phyloP scores from a whole-genome alignment of 352 stramenopile species.

The Pythium phragmitis region DNA sequence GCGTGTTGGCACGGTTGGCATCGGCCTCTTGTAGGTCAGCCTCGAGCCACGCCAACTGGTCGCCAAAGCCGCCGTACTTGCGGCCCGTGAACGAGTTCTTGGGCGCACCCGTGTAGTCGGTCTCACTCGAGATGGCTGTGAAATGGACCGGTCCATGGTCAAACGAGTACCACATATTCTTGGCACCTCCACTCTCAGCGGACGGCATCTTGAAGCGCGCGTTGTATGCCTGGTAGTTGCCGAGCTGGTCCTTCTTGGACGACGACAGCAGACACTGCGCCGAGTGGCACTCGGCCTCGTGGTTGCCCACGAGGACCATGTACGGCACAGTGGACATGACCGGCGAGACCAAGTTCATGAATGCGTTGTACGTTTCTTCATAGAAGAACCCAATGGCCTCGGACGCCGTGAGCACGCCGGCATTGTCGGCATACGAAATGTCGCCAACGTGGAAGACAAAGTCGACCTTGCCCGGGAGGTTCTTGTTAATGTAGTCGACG shows the following conservation, averaged over 20 bases:
- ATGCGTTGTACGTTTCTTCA: slow-evolving; percentile 86
- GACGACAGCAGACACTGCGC: slow-evolving; percentile 48
- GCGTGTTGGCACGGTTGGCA: slow-evolving; percentile 40
- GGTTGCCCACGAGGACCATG: slow-evolving; percentile 85
- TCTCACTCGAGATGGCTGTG: slow-evolving; percentile 83
- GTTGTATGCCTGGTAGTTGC: slow-evolving; percentile 87
- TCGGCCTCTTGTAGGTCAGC: slow-evolving; percentile 46
- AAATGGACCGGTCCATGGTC: slow-evolving; percentile 84
- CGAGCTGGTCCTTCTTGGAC: slow-evolving; percentile 49
- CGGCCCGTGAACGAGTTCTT: slow-evolving; percentile 28
- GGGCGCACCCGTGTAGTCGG: slow-evolving; percentile 38
- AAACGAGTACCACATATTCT: slow-evolving; percentile 91
- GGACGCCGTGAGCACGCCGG: slow-evolving; percentile 15
- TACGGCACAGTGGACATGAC: slow-evolving; percentile 65
- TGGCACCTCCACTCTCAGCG: slow-evolving; percentile 42
- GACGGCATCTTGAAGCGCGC: slow-evolving; percentile 87
- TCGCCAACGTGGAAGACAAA: slow-evolving; percentile 77
- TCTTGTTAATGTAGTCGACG: slow-evolving; percentile 38
- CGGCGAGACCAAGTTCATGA: slow-evolving; percentile 64
- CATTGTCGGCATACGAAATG: slow-evolving; percentile 51
- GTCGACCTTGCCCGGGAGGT: slow-evolving; percentile 32
- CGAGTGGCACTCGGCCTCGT: slow-evolving; percentile 88
- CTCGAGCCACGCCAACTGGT: slow-evolving; percentile 55
- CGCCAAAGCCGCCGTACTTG: slow-evolving; percentile 30
- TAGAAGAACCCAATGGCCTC: slow-evolving; percentile 72